Evolutionary conservation across 495 filamentous ascomycete species (phyloP), one percentile per base, ranked within the genome.

Genomic region (Talaromyces liani): DNA sequence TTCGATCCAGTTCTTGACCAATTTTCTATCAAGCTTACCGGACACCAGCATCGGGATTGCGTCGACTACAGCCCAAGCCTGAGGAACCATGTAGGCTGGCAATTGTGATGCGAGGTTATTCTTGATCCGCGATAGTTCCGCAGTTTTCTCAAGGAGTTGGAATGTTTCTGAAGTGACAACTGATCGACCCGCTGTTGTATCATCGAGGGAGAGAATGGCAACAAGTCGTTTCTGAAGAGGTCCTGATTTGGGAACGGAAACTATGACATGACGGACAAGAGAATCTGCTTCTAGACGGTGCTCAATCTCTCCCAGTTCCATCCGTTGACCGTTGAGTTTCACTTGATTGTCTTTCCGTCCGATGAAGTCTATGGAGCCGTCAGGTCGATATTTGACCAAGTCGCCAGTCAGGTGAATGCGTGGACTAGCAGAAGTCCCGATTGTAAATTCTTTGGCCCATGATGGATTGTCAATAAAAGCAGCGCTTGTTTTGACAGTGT

Each of bases 271-370:
- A n/a, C 77, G 73, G 18, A 80, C 65, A 7, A 60, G 69, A 8
- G 63, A 9, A 60, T 75, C 67, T 20, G 71, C 71, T 47, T 70
- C 65, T 4, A 81, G 66, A 31, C 77, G 72, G 70, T 75, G 72
- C 31, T 80, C 78, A 24, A 79, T 79, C 54, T 80, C 78, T 18
- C 80, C 82, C 6, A 89, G 73, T 66, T 90, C 87, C 69, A 90
- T 84, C 14, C 87, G 78, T 64, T 88, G 87, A 5, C 87, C 87
- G n/a, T 83, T 79, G 0, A 90, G 69, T 67, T 90, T 90, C 25
- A 88, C 84, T 66, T 88, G 86, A 58, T 84, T 79, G 61, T 90
- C 87, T 60, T 85, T 85, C 5, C 87, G 81, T 33, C 86, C 85
- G 14, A 89, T 70, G 63, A 75, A 82, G 33, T 72, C 68, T 24